These are phyloP conservation scores for Brassica juncea DNA, from an alignment of 345 rosid genomes.

Conservation along the genomic window DNA sequence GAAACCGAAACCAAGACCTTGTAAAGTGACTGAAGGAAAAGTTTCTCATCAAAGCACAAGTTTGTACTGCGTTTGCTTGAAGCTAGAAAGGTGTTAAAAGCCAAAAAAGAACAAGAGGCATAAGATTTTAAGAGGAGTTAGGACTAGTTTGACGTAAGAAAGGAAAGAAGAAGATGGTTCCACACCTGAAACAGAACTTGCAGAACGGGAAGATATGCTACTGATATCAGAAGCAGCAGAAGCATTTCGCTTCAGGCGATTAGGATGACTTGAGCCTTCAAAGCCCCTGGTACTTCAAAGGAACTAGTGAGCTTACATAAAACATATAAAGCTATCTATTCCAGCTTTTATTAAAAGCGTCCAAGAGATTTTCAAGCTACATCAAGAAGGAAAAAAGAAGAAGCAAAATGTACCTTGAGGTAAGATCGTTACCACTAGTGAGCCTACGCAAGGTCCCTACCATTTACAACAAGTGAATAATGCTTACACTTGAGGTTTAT, in stretches of 20 bases:
- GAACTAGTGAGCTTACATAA: conserved; percentile 5
- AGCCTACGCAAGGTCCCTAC: conserved; percentile 59
- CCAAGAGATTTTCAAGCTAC: neutral
- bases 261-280: conserved; percentile 53
- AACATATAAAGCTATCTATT: neutral
- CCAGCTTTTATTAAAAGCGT: neutral
- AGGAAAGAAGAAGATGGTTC: neutral
- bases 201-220: conserved; percentile 53
- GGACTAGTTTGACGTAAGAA: neutral
- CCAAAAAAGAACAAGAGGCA: neutral
- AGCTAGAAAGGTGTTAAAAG: conserved; percentile 43
- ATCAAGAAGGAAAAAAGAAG: neutral
- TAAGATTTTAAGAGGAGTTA: neutral
- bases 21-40: conserved; percentile 82
- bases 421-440: conserved; percentile 57
- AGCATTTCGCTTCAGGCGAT: conserved; percentile 66
- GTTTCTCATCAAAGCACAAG: conserved; percentile 85
- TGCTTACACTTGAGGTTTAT: neutral
- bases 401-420: conserved; percentile 55
- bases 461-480: neutral
- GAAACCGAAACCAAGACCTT: conserved; percentile 85
- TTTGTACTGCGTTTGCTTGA: conserved; percentile 55
- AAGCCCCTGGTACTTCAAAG: conserved; percentile 44
- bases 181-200: conserved; percentile 52
- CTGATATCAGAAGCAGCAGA: conserved; percentile 76